These are phyloP conservation scores for Sphaerulina vaccinii DNA, from an alignment of 2,329 filamentous ascomycete species.

Conservation along the genomic window DNA sequence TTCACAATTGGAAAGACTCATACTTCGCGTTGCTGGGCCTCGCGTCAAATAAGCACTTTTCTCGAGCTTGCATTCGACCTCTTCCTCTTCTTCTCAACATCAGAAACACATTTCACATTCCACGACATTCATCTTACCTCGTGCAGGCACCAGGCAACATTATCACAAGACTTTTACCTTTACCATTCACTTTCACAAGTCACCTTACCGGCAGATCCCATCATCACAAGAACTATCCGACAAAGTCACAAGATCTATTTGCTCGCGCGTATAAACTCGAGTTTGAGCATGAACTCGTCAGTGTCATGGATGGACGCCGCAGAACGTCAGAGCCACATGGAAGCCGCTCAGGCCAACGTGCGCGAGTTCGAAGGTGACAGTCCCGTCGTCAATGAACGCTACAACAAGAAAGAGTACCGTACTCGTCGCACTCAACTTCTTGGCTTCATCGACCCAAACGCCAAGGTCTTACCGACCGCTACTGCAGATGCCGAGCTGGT, in stretches of 20 bases:
- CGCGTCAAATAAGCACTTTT: background rate
- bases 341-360: conserved; percentile 10
- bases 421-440: conserved; percentile 27
- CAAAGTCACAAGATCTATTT: too few relatives aligned
- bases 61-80: background rate
- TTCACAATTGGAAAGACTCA: too few relatives aligned
- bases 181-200: background rate
- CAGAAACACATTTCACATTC: background rate
- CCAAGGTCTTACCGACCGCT: conserved; percentile 17
- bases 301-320: background rate
- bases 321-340: conserved; percentile 1
- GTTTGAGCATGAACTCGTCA: conserved; percentile 3
- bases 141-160: background rate
- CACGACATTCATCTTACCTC: background rate
- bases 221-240: background rate
- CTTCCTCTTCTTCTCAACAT: background rate
- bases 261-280: background rate
- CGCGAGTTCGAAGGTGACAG: conserved; percentile 23
- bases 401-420: conserved; percentile 29
- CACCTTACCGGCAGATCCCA: background rate
- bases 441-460: conserved; percentile 23
- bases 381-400: conserved; percentile 29
- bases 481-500: conserved; percentile 24
- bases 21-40: background rate
- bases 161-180: background rate